phyloP scores from a whole-genome alignment of 169 alveolate genomes.

The Plasmodium gonderi region DNA sequence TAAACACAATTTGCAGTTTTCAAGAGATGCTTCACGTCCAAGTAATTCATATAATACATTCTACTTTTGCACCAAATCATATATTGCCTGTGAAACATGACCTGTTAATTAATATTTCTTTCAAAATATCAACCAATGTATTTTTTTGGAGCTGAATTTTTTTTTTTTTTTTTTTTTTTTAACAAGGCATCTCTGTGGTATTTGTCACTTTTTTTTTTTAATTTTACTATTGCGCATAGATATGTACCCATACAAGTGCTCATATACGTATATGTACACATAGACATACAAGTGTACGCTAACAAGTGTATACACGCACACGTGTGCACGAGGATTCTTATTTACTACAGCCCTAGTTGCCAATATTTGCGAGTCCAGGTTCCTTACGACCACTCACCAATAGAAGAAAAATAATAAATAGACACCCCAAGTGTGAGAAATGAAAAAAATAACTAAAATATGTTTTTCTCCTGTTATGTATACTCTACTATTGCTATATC shows the following conservation, averaged over 20 bases:
- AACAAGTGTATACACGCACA: not conserved
- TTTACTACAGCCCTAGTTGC: not conserved
- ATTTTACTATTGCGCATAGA: not conserved
- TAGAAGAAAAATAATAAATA: not conserved
- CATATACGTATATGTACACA: not conserved
- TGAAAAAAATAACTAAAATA: conserved; percentile 21
- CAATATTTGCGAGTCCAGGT: not conserved
- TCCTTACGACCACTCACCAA: not conserved
- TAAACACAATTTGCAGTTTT: not conserved
- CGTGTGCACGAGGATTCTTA: not conserved
- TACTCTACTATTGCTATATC: conserved; percentile 10
- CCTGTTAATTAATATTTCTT: conserved; percentile 6
- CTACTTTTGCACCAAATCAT: conserved; percentile 3
- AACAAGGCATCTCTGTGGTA: not conserved
- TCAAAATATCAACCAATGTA: not conserved
- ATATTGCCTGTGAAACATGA: not conserved
- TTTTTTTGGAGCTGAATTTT: not conserved
- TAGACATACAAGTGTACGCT: not conserved
- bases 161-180: not conserved
- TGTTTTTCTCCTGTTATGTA: conserved; percentile 12
- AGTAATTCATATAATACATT: not conserved
- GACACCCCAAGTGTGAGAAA: not conserved
- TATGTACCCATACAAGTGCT: not conserved
- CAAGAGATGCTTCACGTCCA: not conserved
- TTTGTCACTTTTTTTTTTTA: not conserved